Conservation (phyloP, 75 land plant species). For the Isoetes taiwanensis region DNA sequence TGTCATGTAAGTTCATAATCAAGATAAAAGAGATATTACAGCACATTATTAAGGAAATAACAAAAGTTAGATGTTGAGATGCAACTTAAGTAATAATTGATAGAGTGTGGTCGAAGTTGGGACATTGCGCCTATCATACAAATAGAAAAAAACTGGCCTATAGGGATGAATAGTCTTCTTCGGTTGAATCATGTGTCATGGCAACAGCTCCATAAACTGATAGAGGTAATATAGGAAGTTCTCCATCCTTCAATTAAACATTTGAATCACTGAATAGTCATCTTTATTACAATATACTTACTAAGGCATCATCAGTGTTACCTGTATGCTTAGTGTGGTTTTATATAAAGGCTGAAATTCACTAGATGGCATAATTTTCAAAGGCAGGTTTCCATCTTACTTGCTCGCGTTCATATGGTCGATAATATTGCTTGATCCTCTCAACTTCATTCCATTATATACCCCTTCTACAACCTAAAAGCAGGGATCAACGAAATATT, state of each 20-base stretch:
- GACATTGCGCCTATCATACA: constrained; percentile 82
- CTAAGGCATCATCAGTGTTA: constrained; percentile 10
- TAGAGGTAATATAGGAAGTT: constrained; percentile 82
- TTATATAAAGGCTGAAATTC: constrained; percentile 87
- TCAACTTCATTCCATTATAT: constrained; percentile 62
- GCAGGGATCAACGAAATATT: too few species aligned
- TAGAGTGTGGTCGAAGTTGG: constrained; percentile 10
- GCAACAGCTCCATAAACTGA: constrained; percentile 98
- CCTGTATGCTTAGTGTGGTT: constrained; percentile 80
- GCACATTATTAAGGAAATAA: too few species aligned
- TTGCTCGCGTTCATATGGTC: constrained; percentile 34
- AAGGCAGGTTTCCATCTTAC: constrained; percentile 43
- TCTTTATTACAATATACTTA: too few species aligned
- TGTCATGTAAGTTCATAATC: too few species aligned
- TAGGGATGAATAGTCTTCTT: constrained; percentile 81
- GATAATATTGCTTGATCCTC: constrained; percentile 75
- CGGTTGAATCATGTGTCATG: constrained; percentile 71
- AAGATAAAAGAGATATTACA: too few species aligned
- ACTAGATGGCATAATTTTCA: constrained; percentile 85
- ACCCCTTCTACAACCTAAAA: constrained; percentile 64
- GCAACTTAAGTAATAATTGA: background rate
- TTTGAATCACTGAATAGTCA: background rate
- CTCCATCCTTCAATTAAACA: constrained; percentile 54
- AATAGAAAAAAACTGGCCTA: constrained; percentile 86
- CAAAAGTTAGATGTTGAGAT: too few species aligned